These are phyloP conservation scores for Kwoniella botswanensis DNA, from an alignment of 768 basidiomycete species.

Conservation along the genomic window DNA sequence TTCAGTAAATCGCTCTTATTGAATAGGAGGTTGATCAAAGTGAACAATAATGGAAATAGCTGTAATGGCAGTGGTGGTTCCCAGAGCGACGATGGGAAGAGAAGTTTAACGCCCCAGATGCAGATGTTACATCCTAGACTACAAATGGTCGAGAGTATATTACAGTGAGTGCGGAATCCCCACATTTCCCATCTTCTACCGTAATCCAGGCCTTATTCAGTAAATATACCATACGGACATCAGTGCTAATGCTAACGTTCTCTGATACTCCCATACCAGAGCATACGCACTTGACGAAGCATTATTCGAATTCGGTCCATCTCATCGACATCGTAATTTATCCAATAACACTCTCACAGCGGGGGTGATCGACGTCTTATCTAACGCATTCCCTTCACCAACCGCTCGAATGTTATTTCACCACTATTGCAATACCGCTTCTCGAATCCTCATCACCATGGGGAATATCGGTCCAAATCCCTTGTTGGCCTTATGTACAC, in stretches of 20 bases:
- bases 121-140: constrained; percentile 22
- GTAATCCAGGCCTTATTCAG: too few species aligned
- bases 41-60: constrained; percentile 1
- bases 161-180: constrained; percentile 24
- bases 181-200: neutral
- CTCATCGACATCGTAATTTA: constrained; percentile 25
- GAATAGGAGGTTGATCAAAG: constrained; percentile 23
- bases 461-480: constrained; percentile 49
- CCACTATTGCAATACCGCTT: constrained; percentile 41
- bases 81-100: neutral
- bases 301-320: constrained; percentile 41
- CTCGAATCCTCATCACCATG: constrained; percentile 43
- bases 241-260: neutral
- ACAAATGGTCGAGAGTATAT: constrained; percentile 23
- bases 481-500: constrained; percentile 41
- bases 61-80: neutral
- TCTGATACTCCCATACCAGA: constrained; percentile 12
- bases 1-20: constrained; percentile 22
- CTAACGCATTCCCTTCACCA: constrained; percentile 45
- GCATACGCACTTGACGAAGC: constrained; percentile 31
- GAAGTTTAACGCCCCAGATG: constrained; percentile 6
- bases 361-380: constrained; percentile 30
- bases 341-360: constrained; percentile 1
- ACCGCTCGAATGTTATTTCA: constrained; percentile 42
- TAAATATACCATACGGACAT: too few species aligned